Evolutionary conservation across 176 grass and related monocot genomes (phyloP).

Genomic region (Triticum urartu): DNA sequence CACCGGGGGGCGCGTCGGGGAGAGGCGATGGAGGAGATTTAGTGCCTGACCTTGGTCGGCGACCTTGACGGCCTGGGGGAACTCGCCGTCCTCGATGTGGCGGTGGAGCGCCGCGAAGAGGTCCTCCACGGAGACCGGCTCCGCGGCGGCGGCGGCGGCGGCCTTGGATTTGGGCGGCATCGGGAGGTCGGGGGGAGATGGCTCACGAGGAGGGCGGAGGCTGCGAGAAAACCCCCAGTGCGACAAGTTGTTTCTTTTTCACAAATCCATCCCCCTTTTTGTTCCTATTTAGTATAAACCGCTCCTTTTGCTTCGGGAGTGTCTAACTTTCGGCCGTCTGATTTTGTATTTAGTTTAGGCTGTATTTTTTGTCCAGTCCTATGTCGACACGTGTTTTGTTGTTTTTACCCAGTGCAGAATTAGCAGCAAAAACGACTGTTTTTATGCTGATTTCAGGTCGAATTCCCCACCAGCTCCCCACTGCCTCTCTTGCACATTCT

Average conservation of each 20-base stretch:
- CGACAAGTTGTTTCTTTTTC: background rate
- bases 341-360: too few species aligned
- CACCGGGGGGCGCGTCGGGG: background rate
- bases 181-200: background rate
- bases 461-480: too few species aligned
- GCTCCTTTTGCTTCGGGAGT: background rate
- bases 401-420: too few species aligned
- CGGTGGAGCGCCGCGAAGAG: constrained; percentile 76
- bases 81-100: constrained; percentile 53
- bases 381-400: too few species aligned
- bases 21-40: too few species aligned
- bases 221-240: background rate
- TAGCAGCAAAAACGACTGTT: too few species aligned
- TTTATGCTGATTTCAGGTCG: too few species aligned
- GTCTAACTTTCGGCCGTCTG: too few species aligned
- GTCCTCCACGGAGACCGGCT: constrained; percentile 58
- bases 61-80: constrained; percentile 58
- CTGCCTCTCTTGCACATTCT: too few species aligned
- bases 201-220: background rate
- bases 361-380: too few species aligned
- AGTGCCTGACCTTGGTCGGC: constrained; percentile 73
- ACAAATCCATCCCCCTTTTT: background rate
- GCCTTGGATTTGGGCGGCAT: constrained; percentile 77
- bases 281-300: background rate
- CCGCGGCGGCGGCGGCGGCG: constrained; percentile 43